Evolutionary conservation across 2,329 filamentous ascomycete genomes (phyloP), one percentile per base, ranked within the genome.

Genomic region (Calonectria henricotiae): DNA sequence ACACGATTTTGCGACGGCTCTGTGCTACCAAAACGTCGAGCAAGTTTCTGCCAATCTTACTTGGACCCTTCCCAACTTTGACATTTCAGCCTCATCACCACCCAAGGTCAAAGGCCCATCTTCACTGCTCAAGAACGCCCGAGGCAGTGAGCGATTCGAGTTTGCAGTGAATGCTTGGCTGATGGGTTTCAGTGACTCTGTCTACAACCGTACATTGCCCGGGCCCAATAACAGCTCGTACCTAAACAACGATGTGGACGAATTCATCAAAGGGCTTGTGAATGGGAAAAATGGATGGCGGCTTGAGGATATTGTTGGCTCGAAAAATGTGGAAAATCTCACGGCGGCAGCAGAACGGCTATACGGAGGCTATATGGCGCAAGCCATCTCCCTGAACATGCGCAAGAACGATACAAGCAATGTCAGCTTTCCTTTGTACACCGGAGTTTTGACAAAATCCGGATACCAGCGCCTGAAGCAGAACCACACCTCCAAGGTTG

Each of bases 341-440:
- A 67, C 71, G 1, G 58, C 73, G 1, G 71, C 68, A 17, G 69
- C 73, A 1, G 70, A 69, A 17, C 58, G 61, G 2, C 63, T 79
- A 11, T 80, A 80, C 63, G 67, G 72, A 8, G 71, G 70, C 1
- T 79, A 78, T 37, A 77, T 79, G 69, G 75, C 76, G 0, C 79
- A 80, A 47, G 76, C 75, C 0, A 74, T 80, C n/a, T 74, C 74
- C 0, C 68, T 76, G 43, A 77, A 74, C 61, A 77, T 76, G 76
- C 74, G 76, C 20, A 68, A 43, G 27, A 61, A 69, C 23, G 37
- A 55, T 13, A 66, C 70, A 4, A 25, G 43, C 37, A 47, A 63
- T 11, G 70, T 65, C 7, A 66, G 17, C 4, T 64, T 69, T 6
- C 67, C 72, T 0, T 63, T 70, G 12, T 70, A 70, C 67, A 68